Evolutionary conservation across 1,139 yeast genomes (phyloP).

Genomic region (Kurtzmaniella natalensis): DNA sequence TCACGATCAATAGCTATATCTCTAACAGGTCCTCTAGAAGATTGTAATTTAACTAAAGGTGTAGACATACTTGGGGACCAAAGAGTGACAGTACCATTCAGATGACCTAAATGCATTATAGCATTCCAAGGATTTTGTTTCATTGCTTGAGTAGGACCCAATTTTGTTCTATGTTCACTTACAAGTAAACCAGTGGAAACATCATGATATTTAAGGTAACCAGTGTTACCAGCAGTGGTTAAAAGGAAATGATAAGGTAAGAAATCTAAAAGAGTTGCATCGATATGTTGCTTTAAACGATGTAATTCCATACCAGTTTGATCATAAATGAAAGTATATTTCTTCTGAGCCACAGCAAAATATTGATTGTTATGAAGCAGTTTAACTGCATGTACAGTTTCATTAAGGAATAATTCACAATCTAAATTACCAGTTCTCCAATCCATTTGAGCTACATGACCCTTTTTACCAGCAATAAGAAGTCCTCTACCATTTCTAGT

Average conservation of each 20-base stretch:
- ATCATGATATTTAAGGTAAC: constrained; percentile 88
- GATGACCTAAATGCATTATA: constrained; percentile 88
- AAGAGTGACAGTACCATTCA: constrained; percentile 85
- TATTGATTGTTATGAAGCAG: constrained; percentile 88
- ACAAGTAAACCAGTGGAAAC: constrained; percentile 89
- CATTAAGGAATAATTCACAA: constrained; percentile 80
- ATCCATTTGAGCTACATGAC: constrained; percentile 94
- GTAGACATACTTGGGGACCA: constrained; percentile 92
- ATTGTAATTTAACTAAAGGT: constrained; percentile 79
- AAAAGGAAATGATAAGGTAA: constrained; percentile 89
- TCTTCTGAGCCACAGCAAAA: constrained; percentile 96
- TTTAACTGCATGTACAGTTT: constrained; percentile 86
- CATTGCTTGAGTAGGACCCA: constrained; percentile 89
- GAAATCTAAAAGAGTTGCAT: constrained; percentile 77
- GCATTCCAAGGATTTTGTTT: constrained; percentile 95
- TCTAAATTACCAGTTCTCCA: constrained; percentile 86
- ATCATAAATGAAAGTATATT: constrained; percentile 89
- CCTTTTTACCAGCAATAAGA: constrained; percentile 82
- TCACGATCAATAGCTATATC: constrained; percentile 86
- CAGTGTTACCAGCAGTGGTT: constrained; percentile 85
- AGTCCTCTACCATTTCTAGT: constrained; percentile 84
- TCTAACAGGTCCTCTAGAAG: constrained; percentile 82
- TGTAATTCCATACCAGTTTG: constrained; percentile 89
- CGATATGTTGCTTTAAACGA: constrained; percentile 84
- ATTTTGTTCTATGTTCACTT: constrained; percentile 76